A percentile compares a stretch with the other conserved stretches of the same genome.
phyloP scores from a whole-genome alignment of 2,329 filamentous ascomycete species.

The Aspergillus pseudoterreus region DNA sequence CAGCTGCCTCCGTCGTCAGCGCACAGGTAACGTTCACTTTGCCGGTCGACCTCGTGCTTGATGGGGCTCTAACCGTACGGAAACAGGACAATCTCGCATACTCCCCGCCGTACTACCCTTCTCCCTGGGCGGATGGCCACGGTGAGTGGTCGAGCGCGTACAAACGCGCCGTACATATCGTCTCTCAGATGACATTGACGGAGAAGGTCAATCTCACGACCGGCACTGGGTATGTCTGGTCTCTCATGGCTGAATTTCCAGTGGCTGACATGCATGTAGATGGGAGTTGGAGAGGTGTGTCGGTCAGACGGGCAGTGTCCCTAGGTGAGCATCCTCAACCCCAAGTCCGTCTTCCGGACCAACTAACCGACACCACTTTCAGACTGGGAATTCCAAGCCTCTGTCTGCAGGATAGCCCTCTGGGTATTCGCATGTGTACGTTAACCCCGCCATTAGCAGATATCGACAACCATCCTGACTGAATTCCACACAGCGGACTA shows the following conservation, averaged over 20 bases:
- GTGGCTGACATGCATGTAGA: conserved; percentile 31
- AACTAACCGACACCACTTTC: not conserved
- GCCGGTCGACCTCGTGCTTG: not conserved
- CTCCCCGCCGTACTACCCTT: conserved; percentile 72
- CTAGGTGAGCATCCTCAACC: conserved; percentile 27
- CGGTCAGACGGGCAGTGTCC: conserved; percentile 59
- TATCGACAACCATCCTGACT: not conserved
- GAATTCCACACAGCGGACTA: conserved; percentile 57
- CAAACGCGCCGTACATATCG: conserved; percentile 69
- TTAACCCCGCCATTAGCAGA: not conserved
- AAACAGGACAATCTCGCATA: conserved; percentile 28
- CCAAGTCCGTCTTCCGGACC: not conserved
- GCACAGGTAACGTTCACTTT: conserved; percentile 24
- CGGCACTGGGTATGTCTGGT: conserved; percentile 66
- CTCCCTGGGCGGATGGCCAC: conserved; percentile 76
- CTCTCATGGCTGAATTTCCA: not conserved
- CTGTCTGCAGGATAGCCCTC: conserved; percentile 83
- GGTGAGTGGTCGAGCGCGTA: conserved; percentile 76
- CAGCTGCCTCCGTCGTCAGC: conserved; percentile 28
- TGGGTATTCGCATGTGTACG: conserved; percentile 68
- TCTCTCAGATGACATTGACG: conserved; percentile 73
- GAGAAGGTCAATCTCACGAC: conserved; percentile 97
- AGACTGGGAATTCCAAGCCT: conserved; percentile 61
- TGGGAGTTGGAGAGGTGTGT: conserved; percentile 72
- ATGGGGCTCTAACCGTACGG: not conserved